Conservation (phyloP, 2,329 filamentous ascomycete genomes). For the Xylariaceae sp. region DNA sequence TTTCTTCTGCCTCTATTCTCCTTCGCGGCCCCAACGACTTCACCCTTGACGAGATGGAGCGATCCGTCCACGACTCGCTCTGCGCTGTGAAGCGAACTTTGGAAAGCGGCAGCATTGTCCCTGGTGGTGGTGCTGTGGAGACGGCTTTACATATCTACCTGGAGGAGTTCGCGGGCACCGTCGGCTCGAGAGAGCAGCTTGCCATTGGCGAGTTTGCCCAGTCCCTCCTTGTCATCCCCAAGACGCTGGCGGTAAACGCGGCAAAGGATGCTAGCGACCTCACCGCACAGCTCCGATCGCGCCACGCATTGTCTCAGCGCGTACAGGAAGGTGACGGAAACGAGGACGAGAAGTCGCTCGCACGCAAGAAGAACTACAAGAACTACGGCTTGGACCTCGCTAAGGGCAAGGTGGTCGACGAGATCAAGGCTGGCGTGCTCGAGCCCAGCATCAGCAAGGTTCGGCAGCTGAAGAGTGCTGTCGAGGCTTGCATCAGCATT, state of each 20-base stretch:
- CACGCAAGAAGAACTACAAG: slow-evolving; percentile 94
- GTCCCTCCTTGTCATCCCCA: slow-evolving; percentile 87
- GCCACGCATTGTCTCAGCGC: slow-evolving; percentile 90
- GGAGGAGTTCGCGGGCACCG: slow-evolving; percentile 96
- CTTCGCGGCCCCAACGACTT: slow-evolving; percentile 94
- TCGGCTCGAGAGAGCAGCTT: slow-evolving; percentile 93
- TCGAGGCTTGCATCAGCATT: slow-evolving; percentile 97
- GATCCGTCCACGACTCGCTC: slow-evolving; percentile 92
- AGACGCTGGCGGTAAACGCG: slow-evolving; percentile 93
- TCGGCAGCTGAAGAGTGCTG: slow-evolving; percentile 94
- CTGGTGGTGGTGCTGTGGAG: slow-evolving; percentile 92
- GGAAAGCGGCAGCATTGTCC: slow-evolving; percentile 94
- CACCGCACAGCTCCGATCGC: slow-evolving; percentile 87
- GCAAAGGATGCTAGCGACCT: slow-evolving; percentile 95
- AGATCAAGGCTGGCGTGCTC: slow-evolving; percentile 88
- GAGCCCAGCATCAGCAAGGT: slow-evolving; percentile 99
- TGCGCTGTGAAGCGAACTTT: slow-evolving; percentile 96
- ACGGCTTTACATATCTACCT: slow-evolving; percentile 99
- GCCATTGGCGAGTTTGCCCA: slow-evolving; percentile 97
- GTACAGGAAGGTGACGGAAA: slow-evolving; percentile 77
- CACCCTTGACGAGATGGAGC: slow-evolving; percentile 97
- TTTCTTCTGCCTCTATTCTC: slow-evolving; percentile 92
- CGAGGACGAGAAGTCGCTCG: slow-evolving; percentile 82
- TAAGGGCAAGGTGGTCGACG: slow-evolving; percentile 86
- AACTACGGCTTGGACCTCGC: slow-evolving; percentile 93